phyloP scores from a whole-genome alignment of 371 early-diverging fungal genomes.

The Mucor plumbeus region DNA sequence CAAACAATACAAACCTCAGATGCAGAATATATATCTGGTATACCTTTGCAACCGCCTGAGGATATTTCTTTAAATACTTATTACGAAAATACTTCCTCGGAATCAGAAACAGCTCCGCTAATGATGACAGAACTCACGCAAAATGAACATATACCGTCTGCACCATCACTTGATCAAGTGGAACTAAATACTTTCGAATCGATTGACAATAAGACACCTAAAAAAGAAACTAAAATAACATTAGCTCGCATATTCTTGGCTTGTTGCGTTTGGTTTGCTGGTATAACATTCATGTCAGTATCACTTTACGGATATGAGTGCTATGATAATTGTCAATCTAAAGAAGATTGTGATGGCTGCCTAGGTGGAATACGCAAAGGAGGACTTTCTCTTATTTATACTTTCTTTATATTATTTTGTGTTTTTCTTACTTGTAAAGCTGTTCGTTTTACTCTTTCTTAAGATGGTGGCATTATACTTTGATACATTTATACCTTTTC shows the following conservation, averaged over 20 bases:
- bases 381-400: neutral
- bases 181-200: neutral
- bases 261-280: neutral
- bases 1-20: neutral
- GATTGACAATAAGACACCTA: neutral
- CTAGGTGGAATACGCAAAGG: neutral
- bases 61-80: neutral
- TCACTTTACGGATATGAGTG: neutral
- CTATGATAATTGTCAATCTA: neutral
- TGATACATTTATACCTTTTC: too few species aligned
- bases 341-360: neutral
- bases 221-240: neutral
- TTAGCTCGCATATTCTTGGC: neutral
- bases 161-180: conserved; percentile 4
- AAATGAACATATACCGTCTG: neutral
- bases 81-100: neutral
- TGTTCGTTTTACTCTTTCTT: neutral
- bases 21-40: neutral
- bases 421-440: neutral
- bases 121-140: neutral
- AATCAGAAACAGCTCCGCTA: neutral
- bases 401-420: neutral
- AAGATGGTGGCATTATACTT: too few species aligned
- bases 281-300: conserved; percentile 2
- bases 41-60: too few species aligned